Evolutionary conservation across 352 stramenopile genomes (phyloP).

Genomic region (Elongisporangium prolatum): DNA sequence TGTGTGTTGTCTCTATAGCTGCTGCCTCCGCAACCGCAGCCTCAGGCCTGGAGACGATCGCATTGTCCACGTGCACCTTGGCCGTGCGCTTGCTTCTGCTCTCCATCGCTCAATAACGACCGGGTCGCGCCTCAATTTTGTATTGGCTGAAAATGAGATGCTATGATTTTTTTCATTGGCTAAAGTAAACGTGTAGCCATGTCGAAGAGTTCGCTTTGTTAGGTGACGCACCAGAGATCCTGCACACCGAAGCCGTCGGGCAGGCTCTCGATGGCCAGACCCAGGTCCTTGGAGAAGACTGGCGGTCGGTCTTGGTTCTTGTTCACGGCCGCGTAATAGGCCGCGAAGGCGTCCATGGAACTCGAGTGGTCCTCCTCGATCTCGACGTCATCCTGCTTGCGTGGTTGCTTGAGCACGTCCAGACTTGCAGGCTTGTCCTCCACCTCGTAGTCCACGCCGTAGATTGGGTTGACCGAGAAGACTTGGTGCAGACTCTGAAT

Average conservation of each 20-base stretch:
- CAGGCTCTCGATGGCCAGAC: slow-evolving; percentile 83
- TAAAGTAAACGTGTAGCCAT: too few species aligned
- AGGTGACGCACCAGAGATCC: slow-evolving; percentile 70
- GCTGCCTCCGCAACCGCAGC: too few species aligned
- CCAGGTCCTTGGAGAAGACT: slow-evolving; percentile 75
- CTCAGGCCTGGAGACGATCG: too few species aligned
- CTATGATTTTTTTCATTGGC: too few species aligned
- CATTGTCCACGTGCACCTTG: too few species aligned
- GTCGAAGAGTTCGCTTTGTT: too few species aligned
- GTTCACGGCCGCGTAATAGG: slow-evolving; percentile 86
- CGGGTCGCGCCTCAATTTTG: too few species aligned
- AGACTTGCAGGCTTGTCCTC: slow-evolving; percentile 67
- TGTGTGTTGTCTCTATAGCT: too few species aligned
- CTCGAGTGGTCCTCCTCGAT: slow-evolving; percentile 85
- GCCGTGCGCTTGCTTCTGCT: too few species aligned
- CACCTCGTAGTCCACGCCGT: slow-evolving; percentile 86
- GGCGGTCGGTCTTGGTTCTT: slow-evolving; percentile 74
- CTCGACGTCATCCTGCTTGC: slow-evolving; percentile 83
- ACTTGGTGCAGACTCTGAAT: slow-evolving; percentile 79
- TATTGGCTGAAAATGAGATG: too few species aligned
- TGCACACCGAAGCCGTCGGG: slow-evolving; percentile 66
- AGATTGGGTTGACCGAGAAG: slow-evolving; percentile 85
- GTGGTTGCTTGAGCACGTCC: slow-evolving; percentile 62
- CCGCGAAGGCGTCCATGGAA: slow-evolving; percentile 85
- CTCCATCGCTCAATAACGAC: too few species aligned